Base-by-base conservation (phyloP, 495 filamentous ascomycete species). In the Chaetomium fimeti region DNA sequence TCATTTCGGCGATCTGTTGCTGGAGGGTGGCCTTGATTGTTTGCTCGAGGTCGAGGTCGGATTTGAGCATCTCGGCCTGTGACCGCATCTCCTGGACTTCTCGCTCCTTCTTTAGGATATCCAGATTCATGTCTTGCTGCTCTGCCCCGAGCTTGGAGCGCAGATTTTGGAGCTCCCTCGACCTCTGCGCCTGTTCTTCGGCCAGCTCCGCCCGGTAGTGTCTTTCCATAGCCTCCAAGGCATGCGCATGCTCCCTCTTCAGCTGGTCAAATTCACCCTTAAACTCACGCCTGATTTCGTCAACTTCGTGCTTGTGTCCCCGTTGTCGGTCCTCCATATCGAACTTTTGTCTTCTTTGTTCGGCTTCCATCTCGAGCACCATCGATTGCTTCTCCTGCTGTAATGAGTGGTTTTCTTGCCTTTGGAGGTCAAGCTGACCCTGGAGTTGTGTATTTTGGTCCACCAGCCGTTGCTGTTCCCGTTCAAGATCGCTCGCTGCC, bases 401-500 rank as follows among this genome's bases (percentile, higher is more conserved):
- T 27, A 86, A 70, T 2, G 80, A 76, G 52, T 88, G 82, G 36
- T 91, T 68, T 45, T 90, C 62, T 13, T 78, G 68, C 32, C 84
- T 86, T 27, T 85, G 71, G 1, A 79, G 77, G 48, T 88, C 84
- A 38, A 91, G 66, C 51, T 90, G 86, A 18, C 78, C 76, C 27
- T 83, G 82, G 3, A 92, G 76, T 8, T 72, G 72, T 2, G 80
- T 63, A 62, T 89, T 90, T 27, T 76, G 77, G 16, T 85, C 77
- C 5, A 78, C 77, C 2, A 93, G 71, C 18, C 85, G 81, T 15
- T 82, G 77, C 47, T 83, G 81, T 7, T 86, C 81, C 0, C 70
- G 71, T 65, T 93, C 90, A 3, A 95, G 78, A 25, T 90, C 87
- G 61, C 70, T 76, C 49, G 89, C 92, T 97, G 45, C 11, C 15